A percentile compares a stretch with the other conserved stretches of the same genome.
Conservation (phyloP, 805 yeast genomes). For the Starmerella potacharoeniae region DNA sequence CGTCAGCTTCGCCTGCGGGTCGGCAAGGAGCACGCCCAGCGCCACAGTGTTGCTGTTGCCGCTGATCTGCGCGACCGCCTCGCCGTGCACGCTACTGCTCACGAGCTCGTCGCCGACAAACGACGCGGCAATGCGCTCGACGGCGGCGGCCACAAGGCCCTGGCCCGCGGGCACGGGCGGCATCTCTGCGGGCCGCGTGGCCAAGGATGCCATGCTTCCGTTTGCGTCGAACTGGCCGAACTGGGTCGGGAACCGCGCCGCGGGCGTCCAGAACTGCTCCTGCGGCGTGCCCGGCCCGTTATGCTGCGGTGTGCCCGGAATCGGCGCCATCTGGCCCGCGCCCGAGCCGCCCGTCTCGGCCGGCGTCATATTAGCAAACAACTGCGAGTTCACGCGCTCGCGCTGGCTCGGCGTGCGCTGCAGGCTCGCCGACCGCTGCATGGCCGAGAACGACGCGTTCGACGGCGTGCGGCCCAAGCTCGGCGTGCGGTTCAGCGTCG, state of each 20-base stretch:
- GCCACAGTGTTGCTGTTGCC: conserved; percentile 7
- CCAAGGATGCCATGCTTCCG: conserved; percentile 21
- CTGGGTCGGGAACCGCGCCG: conserved; percentile 17
- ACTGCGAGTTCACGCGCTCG: conserved; percentile 9
- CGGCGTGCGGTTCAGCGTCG: conserved; percentile 8
- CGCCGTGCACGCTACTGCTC: conserved; percentile 64
- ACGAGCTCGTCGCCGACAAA: conserved; percentile 55
- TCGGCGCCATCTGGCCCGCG: conserved; percentile 8
- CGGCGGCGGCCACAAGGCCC: conserved; percentile 59
- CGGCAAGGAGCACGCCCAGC: conserved; percentile 19
- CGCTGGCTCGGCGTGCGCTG: conserved; percentile 15
- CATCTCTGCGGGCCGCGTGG: conserved; percentile 19
- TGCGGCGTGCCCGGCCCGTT: conserved; percentile 9
- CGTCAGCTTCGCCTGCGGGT: conserved; percentile 17
- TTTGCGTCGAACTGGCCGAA: conserved; percentile 19
- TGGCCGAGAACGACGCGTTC: conserved; percentile 7
- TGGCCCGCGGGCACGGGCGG: conserved; percentile 25
- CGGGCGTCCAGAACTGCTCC: conserved; percentile 24
- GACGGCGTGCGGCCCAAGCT: conserved; percentile 13
- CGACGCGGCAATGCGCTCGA: conserved; percentile 72
- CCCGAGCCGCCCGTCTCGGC: neutral
- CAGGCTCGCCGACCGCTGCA: conserved; percentile 1
- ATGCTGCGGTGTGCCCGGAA: conserved; percentile 8
- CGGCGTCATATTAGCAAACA: conserved; percentile 12
- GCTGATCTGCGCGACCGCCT: conserved; percentile 43